Base-by-base conservation (phyloP, 2,329 filamentous ascomycete genomes). In the Colletotrichum sojae region DNA sequence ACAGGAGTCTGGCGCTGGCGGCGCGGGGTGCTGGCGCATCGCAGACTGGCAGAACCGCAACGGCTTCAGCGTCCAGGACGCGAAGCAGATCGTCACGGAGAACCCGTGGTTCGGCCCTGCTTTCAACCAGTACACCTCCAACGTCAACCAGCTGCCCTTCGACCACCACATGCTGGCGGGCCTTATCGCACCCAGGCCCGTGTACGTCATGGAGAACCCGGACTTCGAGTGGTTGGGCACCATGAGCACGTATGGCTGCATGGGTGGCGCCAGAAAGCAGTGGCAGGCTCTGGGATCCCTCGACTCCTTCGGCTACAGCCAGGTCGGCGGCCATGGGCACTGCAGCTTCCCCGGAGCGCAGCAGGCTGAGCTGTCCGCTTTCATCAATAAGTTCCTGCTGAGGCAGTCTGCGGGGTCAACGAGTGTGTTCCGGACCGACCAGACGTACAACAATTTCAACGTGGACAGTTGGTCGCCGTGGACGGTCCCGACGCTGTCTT, bases 131-230 rank as follows among this genome's bases (percentile, higher is more conserved):
- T 77, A 81, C 68, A 79, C 81, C 85, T 86, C 90, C 80, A 83
- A 73, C 49, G 78, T 82, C 65, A 80, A 80, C 65, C 76, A 78
- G 62, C 76, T 87, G 6, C 83, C 86, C 4, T 81, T 84, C 65
- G 85, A 88, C 73, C 85, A 88, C 75, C 86, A 88, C 75, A 77
- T 84, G 77, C 79, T 88, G 12, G 85, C 85, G 36, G 85, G 79
- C 18, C 77, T 88, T 40, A 80, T 88, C 31, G 83, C 84, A 5
- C 86, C 86, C 16, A 79, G 85, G 27, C 81, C 83, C 13, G 74
- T 88, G 13, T 80, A 85, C 56, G 78, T 85, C 27, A 85, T 86
- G 67, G 85, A 88, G 75, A 88, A 88, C 72, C 81, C 83, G 48
- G 77, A 79, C 63, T 77, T 79, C 71, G 84, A 86, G 72, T 88